These are phyloP conservation scores for Corylus heterophylla DNA, from an alignment of 306 rosid genomes.

Conservation along the genomic window DNA sequence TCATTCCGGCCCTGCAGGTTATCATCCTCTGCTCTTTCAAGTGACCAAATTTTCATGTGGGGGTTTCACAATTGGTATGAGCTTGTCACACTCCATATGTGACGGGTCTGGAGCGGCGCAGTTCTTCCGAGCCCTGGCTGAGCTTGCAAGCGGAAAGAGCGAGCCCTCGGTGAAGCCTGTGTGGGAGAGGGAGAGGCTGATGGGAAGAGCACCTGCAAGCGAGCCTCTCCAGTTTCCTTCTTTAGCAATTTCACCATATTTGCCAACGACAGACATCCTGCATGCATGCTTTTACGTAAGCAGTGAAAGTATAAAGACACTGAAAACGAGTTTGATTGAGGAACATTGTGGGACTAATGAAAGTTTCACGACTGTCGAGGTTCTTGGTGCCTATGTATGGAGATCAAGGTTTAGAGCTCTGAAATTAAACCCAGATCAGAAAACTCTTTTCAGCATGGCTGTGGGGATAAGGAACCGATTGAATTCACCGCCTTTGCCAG, in stretches of 20 bases:
- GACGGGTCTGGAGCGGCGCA: conserved; percentile 51
- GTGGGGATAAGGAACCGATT: conserved; percentile 45
- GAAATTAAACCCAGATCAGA: conserved; percentile 38
- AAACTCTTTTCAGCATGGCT: conserved; percentile 37
- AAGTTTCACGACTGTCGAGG: conserved; percentile 49
- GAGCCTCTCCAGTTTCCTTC: conserved; percentile 31
- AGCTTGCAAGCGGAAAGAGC: conserved; percentile 45
- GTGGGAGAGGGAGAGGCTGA: conserved; percentile 54
- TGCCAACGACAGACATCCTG: conserved; percentile 37
- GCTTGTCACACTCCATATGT: conserved; percentile 49
- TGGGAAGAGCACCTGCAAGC: conserved; percentile 15
- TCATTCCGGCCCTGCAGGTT: neutral
- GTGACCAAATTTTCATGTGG: conserved; percentile 55
- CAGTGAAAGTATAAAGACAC: conserved; percentile 33
- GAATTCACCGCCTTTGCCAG: conserved; percentile 53
- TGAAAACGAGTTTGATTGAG: conserved; percentile 38
- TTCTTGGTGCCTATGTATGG: conserved; percentile 58
- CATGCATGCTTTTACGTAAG: conserved; percentile 36
- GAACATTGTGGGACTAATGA: conserved; percentile 8
- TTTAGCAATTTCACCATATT: conserved; percentile 46
- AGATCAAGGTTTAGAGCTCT: conserved; percentile 51
- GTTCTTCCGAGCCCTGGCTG: conserved; percentile 40
- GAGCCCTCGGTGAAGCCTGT: conserved; percentile 53
- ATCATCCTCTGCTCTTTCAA: conserved; percentile 38
- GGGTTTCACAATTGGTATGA: conserved; percentile 53